These are phyloP conservation scores for Ogataea henricii DNA, from an alignment of 805 yeast genomes.

Conservation along the genomic window DNA sequence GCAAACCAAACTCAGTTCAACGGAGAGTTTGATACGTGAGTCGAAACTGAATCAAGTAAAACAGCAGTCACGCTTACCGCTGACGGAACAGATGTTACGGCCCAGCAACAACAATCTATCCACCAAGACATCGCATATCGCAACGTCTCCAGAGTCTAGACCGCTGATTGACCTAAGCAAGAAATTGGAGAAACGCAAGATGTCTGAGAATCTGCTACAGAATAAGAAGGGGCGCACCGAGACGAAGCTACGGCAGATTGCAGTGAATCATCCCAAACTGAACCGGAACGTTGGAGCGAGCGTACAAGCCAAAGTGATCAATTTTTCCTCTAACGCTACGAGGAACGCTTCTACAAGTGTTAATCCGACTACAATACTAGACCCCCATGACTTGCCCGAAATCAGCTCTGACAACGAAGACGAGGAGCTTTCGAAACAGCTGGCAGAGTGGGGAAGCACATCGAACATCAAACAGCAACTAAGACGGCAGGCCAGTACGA, in stretches of 20 bases:
- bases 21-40: constrained; percentile 6
- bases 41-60: constrained; percentile 14
- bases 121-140: constrained; percentile 9
- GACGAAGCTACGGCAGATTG: constrained; percentile 16
- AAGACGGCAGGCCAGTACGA: constrained; percentile 22
- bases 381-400: constrained; percentile 23
- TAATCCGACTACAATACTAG: background rate
- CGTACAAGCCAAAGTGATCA: constrained; percentile 4
- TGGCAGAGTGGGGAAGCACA: constrained; percentile 30
- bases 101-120: constrained; percentile 12
- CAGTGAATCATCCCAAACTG: constrained; percentile 23
- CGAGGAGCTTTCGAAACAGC: constrained; percentile 17
- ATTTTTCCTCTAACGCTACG: background rate
- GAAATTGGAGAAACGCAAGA: constrained; percentile 22
- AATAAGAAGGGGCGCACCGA: constrained; percentile 15
- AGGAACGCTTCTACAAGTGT: background rate
- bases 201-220: constrained; percentile 18
- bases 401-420: constrained; percentile 28
- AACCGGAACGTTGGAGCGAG: constrained; percentile 10
- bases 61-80: constrained; percentile 23
- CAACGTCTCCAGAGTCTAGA: constrained; percentile 18
- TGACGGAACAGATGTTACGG: constrained; percentile 30
- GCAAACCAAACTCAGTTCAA: constrained; percentile 9
- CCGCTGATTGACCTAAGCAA: constrained; percentile 22
- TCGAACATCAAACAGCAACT: constrained; percentile 20